Base-by-base conservation (phyloP, 2,329 filamentous ascomycete genomes). In the Phaeomoniella chlamydospora region DNA sequence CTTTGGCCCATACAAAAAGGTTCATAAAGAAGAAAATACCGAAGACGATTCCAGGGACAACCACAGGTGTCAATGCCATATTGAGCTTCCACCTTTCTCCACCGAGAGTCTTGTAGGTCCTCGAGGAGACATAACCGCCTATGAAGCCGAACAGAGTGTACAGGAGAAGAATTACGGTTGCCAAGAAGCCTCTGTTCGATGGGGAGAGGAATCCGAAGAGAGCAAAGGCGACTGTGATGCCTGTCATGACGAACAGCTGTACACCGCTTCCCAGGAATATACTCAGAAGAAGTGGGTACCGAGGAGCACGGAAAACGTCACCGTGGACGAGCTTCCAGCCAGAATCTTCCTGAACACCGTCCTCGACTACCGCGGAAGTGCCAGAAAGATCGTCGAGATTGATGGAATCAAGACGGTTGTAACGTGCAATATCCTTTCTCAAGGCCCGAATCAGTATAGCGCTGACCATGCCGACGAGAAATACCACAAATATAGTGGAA, bases 321-420 rank as follows among this genome's bases (percentile, higher is more conserved):
- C 90, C 90, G 50, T 98, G 90, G 1, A 98, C 87, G 33, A 98
- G 65, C 61, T 98, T 98, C 90, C 90, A 98, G 41, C 90, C 90
- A 6, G 87, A 94, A 57, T 98, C 90, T 52, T 98, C 90, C 56
- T 94, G 87, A 1, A 96, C 83, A 19, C 87, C 88, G 50, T 96
- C 88, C 46, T 94, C 88, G 4, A 86, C 67, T 6, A 64, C 61
- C 6, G 70, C 77, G 29, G 76, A 80, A 2, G 78, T 83, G 29
- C 82, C 83, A 29, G 80, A 80, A 22, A 96, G 68, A 53, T 96
- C 88, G 41, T 94, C 88, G 19, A 96, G 68, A 46, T 80, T 84
- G 58, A 94, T 83, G 53, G 84, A 77, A 50, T 98, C 88, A 29
- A 98, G 70, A 19, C 88, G 77, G 62, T 98, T 98, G 66, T 98